Percentiles rank a stretch among this genome's conserved stretches.
phyloP scores from a whole-genome alignment of 192 early-diverging fungal species.

The Podila horticola region DNA sequence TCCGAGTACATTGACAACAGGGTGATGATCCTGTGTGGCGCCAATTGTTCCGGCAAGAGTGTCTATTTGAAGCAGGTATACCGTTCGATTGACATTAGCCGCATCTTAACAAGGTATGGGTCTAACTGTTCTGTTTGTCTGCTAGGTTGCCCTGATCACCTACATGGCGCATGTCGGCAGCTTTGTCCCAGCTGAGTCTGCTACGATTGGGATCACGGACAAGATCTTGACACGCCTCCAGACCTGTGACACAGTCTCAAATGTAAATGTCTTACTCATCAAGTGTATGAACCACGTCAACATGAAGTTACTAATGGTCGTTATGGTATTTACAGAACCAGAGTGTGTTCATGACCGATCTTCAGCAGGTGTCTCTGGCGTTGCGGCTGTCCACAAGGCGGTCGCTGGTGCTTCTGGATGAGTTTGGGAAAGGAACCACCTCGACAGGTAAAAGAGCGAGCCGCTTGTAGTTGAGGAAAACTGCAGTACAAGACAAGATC shows the following conservation, averaged over 20 bases:
- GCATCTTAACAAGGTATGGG: too few species aligned
- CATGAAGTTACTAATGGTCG: too few species aligned
- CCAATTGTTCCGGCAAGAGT: conserved; percentile 89
- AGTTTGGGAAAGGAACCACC: conserved; percentile 87
- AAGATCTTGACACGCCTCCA: conserved; percentile 82
- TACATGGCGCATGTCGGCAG: conserved; percentile 95
- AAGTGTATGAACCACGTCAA: background rate
- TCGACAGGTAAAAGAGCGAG: conserved; percentile 51
- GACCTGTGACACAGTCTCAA: conserved; percentile 74
- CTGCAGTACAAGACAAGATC: background rate
- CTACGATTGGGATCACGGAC: conserved; percentile 79
- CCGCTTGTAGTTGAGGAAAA: background rate
- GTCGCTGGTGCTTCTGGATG: conserved; percentile 79
- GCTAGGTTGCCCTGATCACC: conserved; percentile 77
- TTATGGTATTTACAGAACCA: conserved; percentile 53
- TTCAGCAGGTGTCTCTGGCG: conserved; percentile 69
- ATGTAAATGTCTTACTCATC: conserved; percentile 32
- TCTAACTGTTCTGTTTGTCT: too few species aligned
- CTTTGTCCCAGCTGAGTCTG: conserved; percentile 83
- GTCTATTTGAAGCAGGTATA: conserved; percentile 74
- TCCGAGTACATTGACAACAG: conserved; percentile 11
- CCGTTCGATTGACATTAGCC: too few species aligned
- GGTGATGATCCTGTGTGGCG: conserved; percentile 79
- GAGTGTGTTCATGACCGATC: conserved; percentile 79
- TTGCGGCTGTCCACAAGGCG: conserved; percentile 59